A percentile compares a stretch with the other conserved stretches of the same genome.
Evolutionary conservation across 805 yeast species (phyloP).

Genomic region (Phaffomyces antillensis): DNA sequence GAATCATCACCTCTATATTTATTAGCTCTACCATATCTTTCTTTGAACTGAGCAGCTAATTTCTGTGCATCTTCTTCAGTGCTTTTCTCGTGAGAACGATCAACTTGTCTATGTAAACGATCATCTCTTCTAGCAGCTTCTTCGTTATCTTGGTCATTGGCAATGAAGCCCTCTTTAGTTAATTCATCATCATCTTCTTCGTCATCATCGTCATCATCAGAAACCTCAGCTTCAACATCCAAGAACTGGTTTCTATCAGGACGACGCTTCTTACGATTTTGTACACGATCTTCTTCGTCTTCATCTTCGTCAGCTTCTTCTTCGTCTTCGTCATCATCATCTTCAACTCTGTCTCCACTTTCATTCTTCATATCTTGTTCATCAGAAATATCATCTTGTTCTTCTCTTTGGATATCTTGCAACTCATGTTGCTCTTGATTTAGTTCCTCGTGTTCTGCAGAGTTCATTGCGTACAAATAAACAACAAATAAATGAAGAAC

Average conservation of each 20-base stretch:
- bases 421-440: constrained; percentile 19
- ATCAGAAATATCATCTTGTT: constrained; percentile 16
- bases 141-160: constrained; percentile 64
- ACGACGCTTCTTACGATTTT: constrained; percentile 38
- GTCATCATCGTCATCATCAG: constrained; percentile 95
- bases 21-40: constrained; percentile 82
- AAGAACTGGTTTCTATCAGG: constrained; percentile 65
- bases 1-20: constrained; percentile 78
- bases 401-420: constrained; percentile 19
- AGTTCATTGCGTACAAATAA: constrained; percentile 14
- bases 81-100: constrained; percentile 75
- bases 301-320: constrained; percentile 41
- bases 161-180: constrained; percentile 74
- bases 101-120: constrained; percentile 85
- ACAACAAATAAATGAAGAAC: not conserved
- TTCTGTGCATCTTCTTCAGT: constrained; percentile 94
- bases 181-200: constrained; percentile 92
- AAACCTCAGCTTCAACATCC: constrained; percentile 98
- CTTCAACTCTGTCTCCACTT: constrained; percentile 10
- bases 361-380: constrained; percentile 8
- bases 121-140: constrained; percentile 49
- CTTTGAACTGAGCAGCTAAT: constrained; percentile 85
- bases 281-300: constrained; percentile 42
- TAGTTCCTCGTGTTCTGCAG: constrained; percentile 18
- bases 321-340: constrained; percentile 22